These are phyloP conservation scores for Mrakia gelida DNA, from an alignment of 768 basidiomycete species.

Conservation along the genomic window DNA sequence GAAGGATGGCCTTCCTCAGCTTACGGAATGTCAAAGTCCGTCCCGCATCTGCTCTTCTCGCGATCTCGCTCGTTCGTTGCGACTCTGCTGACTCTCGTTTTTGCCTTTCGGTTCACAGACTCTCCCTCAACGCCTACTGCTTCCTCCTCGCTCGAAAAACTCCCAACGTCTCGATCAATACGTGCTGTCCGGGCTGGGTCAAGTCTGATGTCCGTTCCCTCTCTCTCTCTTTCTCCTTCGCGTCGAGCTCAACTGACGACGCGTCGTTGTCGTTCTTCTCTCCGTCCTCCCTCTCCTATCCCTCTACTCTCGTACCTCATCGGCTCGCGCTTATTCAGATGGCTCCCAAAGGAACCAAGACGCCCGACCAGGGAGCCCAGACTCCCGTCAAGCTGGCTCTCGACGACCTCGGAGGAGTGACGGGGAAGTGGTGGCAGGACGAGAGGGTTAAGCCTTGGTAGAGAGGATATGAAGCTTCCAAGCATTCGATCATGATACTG, in stretches of 20 bases:
- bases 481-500: too few species aligned
- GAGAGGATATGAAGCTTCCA: too few species aligned
- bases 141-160: slow-evolving; percentile 31
- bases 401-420: slow-evolving; percentile 30
- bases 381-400: slow-evolving; percentile 37
- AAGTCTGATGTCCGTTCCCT: slow-evolving; percentile 25
- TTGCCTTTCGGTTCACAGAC: not conserved
- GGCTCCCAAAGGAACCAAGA: slow-evolving; percentile 33
- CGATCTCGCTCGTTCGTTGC: not conserved
- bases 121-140: slow-evolving; percentile 34
- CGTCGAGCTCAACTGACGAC: not conserved
- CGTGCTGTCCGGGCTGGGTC: slow-evolving; percentile 37
- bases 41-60: not conserved
- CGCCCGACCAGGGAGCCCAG: slow-evolving; percentile 34
- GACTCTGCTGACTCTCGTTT: not conserved
- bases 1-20: slow-evolving; percentile 36
- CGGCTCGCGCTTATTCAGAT: slow-evolving; percentile 22
- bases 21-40: slow-evolving; percentile 35
- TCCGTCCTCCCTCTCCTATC: not conserved
- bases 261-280: not conserved
- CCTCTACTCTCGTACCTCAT: not conserved
- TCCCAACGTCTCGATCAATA: slow-evolving; percentile 34
- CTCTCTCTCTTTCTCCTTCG: not conserved
- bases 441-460: slow-evolving; percentile 30
- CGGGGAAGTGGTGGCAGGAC: slow-evolving; percentile 37